Evolutionary conservation across 768 basidiomycete species (phyloP), one percentile per base, ranked within the genome.

Genomic region (Serpula lacrymans): DNA sequence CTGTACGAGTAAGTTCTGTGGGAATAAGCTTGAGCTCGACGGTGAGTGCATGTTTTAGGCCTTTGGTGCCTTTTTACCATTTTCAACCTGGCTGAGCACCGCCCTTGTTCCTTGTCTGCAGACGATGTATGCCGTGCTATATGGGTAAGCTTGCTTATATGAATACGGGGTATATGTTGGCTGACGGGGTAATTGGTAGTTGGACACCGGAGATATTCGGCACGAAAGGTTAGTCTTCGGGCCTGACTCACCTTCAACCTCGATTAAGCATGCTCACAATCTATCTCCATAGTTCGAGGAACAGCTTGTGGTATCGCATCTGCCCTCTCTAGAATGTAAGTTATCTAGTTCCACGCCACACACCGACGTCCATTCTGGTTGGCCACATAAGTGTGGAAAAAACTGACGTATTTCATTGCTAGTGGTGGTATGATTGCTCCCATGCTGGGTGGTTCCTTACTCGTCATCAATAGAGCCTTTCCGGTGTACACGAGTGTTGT

Each of bases 401-500:
- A 33, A 20, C 21, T 34, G 40, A 30, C 23, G 12, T 10, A 14
- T 5, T 25, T 12, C 13, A 26, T 38, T 10, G 5, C 64, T n/a
- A 92, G 89, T 59, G 87, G 89, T 6, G 90, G 90, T 5, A 91
- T 93, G 82, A 82, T 88, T 22, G 90, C 88, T 0, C 90, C 90
- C 1, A 70, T 92, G 25, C 60, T 87, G 5, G 90, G 90, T 1
- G 90, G 90, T 0, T 57, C 66, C 16, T 73, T 93, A 4, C 71
- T 93, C 25, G 73, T 76, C 58, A 65, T 90, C 32, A 67, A 82
- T 53, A 69, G 74, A 6, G 73, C 84, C 1, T 68, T 89, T 38
- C 89, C 89, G 1, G 86, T 92, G 18, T 89, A 88, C 48, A 72
- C 76, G 29, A 86, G 87, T 58, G 77, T 82, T 37, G 72, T 65